Evolutionary conservation across 495 filamentous ascomycete species (phyloP).

Genomic region (Ramalina peruviana): DNA sequence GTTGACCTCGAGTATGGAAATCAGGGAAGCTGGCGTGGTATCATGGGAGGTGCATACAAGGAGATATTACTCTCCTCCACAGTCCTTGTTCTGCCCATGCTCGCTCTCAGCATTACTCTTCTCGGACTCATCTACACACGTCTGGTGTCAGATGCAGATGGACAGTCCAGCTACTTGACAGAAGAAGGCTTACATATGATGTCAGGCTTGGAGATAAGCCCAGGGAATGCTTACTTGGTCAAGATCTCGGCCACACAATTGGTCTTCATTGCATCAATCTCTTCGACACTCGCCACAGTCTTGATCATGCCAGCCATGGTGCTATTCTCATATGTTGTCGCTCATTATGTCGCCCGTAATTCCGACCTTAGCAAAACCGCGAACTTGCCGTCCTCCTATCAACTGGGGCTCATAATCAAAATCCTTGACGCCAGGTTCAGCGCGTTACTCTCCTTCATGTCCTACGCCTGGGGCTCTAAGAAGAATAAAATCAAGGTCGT

Average conservation of each 20-base stretch:
- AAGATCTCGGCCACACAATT: background rate
- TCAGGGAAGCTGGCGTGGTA: background rate
- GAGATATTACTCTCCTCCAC: background rate
- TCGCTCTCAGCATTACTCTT: background rate
- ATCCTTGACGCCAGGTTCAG: background rate
- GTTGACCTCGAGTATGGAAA: no score
- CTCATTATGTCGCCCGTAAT: background rate
- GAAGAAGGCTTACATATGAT: no score
- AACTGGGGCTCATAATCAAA: conserved; percentile 2
- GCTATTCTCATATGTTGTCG: conserved; percentile 1
- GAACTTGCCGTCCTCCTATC: conserved; percentile 1
- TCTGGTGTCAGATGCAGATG: background rate
- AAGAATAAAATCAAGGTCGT: background rate
- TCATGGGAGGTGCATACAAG: background rate
- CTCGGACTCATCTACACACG: background rate
- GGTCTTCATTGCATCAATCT: conserved; percentile 3
- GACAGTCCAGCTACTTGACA: no score
- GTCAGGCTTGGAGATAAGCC: no score
- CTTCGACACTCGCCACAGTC: background rate
- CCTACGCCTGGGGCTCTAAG: background rate
- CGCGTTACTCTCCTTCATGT: background rate
- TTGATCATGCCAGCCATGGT: background rate
- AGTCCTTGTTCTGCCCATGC: background rate
- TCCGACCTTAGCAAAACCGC: background rate
- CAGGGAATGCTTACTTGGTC: conserved; percentile 5